Evolutionary conservation across 257 asterid genomes (phyloP), one percentile per base, ranked within the genome.

Genomic region (Nicotiana sylvestris): DNA sequence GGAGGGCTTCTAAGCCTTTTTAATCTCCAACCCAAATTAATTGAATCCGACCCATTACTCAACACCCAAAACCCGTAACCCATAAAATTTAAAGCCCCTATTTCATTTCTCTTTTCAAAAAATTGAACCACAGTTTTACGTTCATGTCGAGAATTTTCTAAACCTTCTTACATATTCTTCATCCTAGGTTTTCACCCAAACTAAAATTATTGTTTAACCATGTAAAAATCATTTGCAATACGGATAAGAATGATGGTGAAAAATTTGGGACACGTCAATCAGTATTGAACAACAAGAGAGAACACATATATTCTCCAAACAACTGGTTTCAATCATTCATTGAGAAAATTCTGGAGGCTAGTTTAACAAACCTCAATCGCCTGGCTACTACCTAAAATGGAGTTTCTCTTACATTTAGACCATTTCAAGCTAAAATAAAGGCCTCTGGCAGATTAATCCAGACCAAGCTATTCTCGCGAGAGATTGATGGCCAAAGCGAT

Each of bases 371-470:
- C 53, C 43, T 51, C 64, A 72, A 46, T n/a, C 25, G 46, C 80
- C 80, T 49, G 62, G 9, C 27, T 49, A 51, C 62, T 74, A 74
- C 29, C 16, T 16, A 1, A 49, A 74, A 74, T 49, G 64, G 64
- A 27, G 51, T 27, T 7, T 74, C 64, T 49, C 43, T 39, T 39
- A 27, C 4, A 27, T 25, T 6, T 74, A 25, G 15, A 74, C 62
- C 39, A 49, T 74, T 46, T 49, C 35, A 46, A 72, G 49, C 11
- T 27, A 49, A 27, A 49, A 8, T 27, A 49, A 21, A 0, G 53
- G 80, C 80, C 80, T 51, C 43, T 49, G 46, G 64, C 64, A 74
- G 43, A 29, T 74, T 27, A 51, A 70, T 60, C 46, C 81, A 82
- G 56, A 82, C 39, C 51, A 62, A 49, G 81, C 57, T 21, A 29